Conservation (phyloP, 2,329 filamentous ascomycete species). For the Colletotrichum endophyticum region DNA sequence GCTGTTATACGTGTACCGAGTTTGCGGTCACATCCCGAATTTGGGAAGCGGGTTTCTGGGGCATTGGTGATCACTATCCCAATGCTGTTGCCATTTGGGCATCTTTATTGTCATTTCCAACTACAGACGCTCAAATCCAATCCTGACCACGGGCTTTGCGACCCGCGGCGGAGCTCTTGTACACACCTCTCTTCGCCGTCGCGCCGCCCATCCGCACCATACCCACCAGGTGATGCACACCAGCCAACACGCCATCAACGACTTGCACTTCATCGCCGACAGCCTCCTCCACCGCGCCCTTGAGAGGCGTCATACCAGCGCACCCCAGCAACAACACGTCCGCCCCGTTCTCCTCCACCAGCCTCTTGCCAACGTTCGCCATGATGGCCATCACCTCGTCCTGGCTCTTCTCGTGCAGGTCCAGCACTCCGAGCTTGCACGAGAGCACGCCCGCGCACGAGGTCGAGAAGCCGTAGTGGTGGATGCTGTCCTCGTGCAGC, state of each 20-base stretch:
- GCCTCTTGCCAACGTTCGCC: slow-evolving; percentile 1
- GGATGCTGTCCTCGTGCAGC: slow-evolving; percentile 19
- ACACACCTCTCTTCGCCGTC: slow-evolving; percentile 4
- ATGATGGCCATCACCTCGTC: slow-evolving; percentile 9
- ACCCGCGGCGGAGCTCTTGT: slow-evolving; percentile 4
- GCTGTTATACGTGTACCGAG: background rate
- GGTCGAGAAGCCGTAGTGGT: slow-evolving; percentile 4
- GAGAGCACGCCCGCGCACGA: slow-evolving; percentile 8
- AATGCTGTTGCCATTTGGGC: background rate
- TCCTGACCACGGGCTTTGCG: slow-evolving; percentile 10
- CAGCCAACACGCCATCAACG: slow-evolving; percentile 6
- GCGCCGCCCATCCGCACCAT: slow-evolving; percentile 10
- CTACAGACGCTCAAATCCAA: background rate
- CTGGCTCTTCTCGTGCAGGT: slow-evolving; percentile 16
- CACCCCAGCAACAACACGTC: slow-evolving; percentile 9
- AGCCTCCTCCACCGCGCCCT: slow-evolving; percentile 7
- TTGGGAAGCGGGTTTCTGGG: too few species aligned
- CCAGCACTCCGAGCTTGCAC: slow-evolving; percentile 4
- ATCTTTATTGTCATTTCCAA: background rate
- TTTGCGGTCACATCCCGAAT: background rate
- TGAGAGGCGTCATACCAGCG: slow-evolving; percentile 10
- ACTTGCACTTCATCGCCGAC: slow-evolving; percentile 8
- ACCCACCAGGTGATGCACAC: slow-evolving; percentile 6
- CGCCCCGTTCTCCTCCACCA: slow-evolving; percentile 4
- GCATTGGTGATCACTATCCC: too few species aligned